A percentile compares a stretch with the other conserved stretches of the same genome.
Evolutionary conservation across 306 rosid species (phyloP).

Genomic region (Acacia crassicarpa): DNA sequence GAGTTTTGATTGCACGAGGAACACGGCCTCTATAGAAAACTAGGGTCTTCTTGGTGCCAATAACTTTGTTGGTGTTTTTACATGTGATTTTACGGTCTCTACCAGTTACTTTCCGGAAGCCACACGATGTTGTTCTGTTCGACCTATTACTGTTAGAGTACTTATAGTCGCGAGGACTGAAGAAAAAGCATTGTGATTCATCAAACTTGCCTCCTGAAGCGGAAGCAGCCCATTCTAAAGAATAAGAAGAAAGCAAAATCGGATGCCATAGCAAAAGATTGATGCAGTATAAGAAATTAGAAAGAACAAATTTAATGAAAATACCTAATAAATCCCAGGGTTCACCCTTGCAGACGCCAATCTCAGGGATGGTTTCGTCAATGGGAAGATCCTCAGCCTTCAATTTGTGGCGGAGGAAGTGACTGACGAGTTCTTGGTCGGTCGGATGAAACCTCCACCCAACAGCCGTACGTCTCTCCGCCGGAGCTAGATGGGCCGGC

Average conservation of each 20-base stretch:
- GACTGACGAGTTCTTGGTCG: conserved; percentile 55
- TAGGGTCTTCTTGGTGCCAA: background rate
- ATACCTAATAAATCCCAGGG: background rate
- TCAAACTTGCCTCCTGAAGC: conserved; percentile 21
- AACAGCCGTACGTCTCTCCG: background rate
- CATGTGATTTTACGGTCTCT: no score
- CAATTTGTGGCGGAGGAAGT: conserved; percentile 48
- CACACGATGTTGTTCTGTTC: no score
- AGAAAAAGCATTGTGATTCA: conserved; percentile 56
- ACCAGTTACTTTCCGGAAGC: conserved; percentile 38
- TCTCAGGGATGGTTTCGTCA: conserved; percentile 5
- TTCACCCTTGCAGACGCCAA: conserved; percentile 40
- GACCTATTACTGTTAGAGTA: background rate
- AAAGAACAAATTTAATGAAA: no score
- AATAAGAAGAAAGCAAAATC: no score
- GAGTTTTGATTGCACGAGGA: no score
- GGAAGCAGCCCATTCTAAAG: background rate
- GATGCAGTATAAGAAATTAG: no score
- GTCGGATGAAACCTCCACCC: conserved; percentile 72
- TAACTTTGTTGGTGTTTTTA: background rate
- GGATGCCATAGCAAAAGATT: no score
- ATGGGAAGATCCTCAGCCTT: conserved; percentile 13
- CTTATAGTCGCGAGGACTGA: conserved; percentile 36
- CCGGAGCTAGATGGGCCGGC: background rate
- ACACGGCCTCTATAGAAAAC: background rate